Percentiles rank a stretch among this genome's conserved stretches.
Evolutionary conservation across 371 early-diverging fungal species (phyloP).

Genomic region (Dichotomocladium elegans): DNA sequence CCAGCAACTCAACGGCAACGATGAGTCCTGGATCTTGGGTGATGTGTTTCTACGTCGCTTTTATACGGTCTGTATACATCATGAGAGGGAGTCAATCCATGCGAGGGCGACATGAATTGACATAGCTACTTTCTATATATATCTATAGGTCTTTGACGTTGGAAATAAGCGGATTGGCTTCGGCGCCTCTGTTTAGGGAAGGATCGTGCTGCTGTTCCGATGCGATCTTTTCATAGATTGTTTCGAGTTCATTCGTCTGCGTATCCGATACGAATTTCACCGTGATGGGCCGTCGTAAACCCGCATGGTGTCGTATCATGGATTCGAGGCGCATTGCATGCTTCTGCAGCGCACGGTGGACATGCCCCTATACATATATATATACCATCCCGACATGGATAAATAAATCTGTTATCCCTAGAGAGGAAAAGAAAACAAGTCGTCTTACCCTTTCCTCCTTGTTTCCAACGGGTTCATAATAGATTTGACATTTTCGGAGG

Average conservation of each 20-base stretch:
- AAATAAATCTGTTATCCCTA: too few relatives aligned
- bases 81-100: too few relatives aligned
- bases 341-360: conserved; percentile 24
- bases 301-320: conserved; percentile 25
- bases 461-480: conserved; percentile 24
- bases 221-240: conserved; percentile 20
- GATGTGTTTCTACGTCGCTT: conserved; percentile 74
- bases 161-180: conserved; percentile 72
- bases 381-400: too few relatives aligned
- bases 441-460: conserved; percentile 24
- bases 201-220: conserved; percentile 12
- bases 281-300: conserved; percentile 19
- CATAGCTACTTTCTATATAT: background rate
- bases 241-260: conserved; percentile 24
- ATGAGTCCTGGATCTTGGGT: conserved; percentile 70
- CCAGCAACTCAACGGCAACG: conserved; percentile 24
- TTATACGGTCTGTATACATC: conserved; percentile 76
- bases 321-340: conserved; percentile 15
- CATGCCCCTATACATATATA: conserved; percentile 15
- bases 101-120: background rate
- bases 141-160: conserved; percentile 51
- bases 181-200: conserved; percentile 31
- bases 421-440: too few relatives aligned
- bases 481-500: conserved; percentile 28
- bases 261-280: conserved; percentile 38